phyloP scores from a whole-genome alignment of 148 eudicot genomes.

The Rhododendron henanense region DNA sequence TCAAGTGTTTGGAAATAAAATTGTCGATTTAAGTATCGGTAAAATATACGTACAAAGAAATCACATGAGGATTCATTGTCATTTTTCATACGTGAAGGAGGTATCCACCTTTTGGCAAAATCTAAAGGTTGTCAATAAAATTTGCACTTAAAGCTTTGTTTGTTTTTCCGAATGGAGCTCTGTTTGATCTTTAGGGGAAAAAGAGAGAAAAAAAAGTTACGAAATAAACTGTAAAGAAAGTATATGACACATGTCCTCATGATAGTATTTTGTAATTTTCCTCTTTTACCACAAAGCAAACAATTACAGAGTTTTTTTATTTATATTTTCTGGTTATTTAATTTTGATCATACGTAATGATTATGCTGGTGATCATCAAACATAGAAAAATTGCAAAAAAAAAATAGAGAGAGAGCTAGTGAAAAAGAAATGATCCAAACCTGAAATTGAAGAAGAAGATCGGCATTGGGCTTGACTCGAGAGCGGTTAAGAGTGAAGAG shows the following conservation, averaged over 20 bases:
- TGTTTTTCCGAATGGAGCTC: neutral
- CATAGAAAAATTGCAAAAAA: too few species aligned
- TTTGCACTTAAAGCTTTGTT: neutral
- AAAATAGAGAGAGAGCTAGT: neutral
- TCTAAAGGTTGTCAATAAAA: neutral
- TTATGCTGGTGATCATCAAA: neutral
- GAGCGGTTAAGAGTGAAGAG: conserved; percentile 8
- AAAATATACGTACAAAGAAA: neutral
- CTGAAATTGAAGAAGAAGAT: conserved; percentile 11
- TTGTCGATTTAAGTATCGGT: too few species aligned
- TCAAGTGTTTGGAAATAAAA: neutral
- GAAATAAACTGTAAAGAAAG: neutral
- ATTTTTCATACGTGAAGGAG: neutral
- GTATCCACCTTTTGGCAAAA: too few species aligned
- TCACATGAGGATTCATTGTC: neutral
- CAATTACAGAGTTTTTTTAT: neutral
- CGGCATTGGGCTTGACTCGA: conserved; percentile 12
- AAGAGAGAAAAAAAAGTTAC: neutral
- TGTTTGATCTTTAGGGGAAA: neutral
- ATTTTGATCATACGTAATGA: neutral
- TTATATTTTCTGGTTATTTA: neutral
- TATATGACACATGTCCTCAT: neutral
- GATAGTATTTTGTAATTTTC: neutral
- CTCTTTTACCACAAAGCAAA: neutral
- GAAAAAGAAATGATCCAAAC: neutral